Evolutionary conservation across 176 grass and related monocot species (phyloP), one percentile per base, ranked within the genome.

Genomic region (Ensete glaucum): DNA sequence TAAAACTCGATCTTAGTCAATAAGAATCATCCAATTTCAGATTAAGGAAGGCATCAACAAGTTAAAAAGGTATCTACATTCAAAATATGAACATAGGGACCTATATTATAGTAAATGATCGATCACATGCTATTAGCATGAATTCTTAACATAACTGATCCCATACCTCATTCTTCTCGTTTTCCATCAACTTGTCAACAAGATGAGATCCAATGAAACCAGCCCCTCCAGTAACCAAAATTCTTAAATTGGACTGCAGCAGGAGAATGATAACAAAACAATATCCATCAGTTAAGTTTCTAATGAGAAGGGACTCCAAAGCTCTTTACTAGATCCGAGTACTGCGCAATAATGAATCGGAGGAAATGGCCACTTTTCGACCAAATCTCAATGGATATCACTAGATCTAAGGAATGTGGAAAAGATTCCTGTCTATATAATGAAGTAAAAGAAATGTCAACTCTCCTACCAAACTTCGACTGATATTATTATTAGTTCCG

Each of bases 141-240:
- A 43, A 43, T 43, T 43, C 34, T 70, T 14, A 50, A 19, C 16
- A 17, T 20, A 20, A 19, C 8, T 50, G 63, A 25, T 16, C 2
- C 71, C 71, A 57, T 91, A 99, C 96, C 96, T 99, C 96, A 74
- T 99, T 48, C 85, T 99, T 99, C 85, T 99, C 96, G 81, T 99
- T 99, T 79, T 99, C 96, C 96, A 99, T 99, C 78, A 99, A 88
- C 81, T 78, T 99, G 86, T 99, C 96, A 43, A 99, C 96, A 77
- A 99, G 73, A 84, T 99, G 96, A 4, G 96, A 99, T 67, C 96
- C 96, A 78, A 99, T 99, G 85, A 99, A 99, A 24, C 96, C 96
- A 58, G 96, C 96, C 64, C 96, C 96, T 23, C 96, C 96, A 3
- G 91, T 99, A 83, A 99, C 96, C 13, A 99, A 81, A 83, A 99